These are phyloP conservation scores for Podosphaera fusca DNA, from an alignment of 2,329 filamentous ascomycete species.

Conservation along the genomic window DNA sequence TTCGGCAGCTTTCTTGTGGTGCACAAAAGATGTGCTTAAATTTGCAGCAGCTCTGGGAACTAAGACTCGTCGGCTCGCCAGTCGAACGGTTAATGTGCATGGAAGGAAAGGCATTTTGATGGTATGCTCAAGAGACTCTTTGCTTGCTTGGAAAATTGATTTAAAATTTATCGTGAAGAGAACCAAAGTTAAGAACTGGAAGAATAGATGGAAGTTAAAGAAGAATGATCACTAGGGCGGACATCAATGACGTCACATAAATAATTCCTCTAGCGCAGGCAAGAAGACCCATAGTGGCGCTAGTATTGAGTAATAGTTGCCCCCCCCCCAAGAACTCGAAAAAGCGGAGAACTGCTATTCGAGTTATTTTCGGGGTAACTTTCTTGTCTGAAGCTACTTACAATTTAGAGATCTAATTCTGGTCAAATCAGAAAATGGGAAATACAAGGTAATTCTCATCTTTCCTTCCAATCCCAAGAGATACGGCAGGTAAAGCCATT, in stretches of 20 bases:
- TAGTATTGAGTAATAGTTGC: too few species aligned
- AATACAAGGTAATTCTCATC: too few species aligned
- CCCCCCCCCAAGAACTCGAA: too few species aligned
- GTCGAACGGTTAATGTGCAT: not conserved
- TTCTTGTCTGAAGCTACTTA: too few species aligned
- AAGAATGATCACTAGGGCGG: not conserved
- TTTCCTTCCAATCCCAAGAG: too few species aligned
- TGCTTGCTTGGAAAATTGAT: not conserved
- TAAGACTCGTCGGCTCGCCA: not conserved
- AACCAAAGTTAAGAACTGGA: not conserved
- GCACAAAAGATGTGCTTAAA: slow-evolving; percentile 18
- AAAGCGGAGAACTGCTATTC: too few species aligned
- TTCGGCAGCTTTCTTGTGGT: slow-evolving; percentile 28
- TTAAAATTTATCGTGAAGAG: not conserved
- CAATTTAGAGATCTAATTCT: too few species aligned
- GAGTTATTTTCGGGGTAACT: too few species aligned
- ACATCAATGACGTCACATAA: not conserved
- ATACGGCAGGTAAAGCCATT: too few species aligned
- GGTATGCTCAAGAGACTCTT: not conserved
- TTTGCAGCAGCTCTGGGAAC: not conserved
- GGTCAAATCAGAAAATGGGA: too few species aligned
- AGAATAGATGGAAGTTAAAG: not conserved
- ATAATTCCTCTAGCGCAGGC: not conserved
- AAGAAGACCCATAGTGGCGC: not conserved
- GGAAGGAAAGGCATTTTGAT: not conserved